phyloP scores from a whole-genome alignment of 306 rosid species.

The Lathyrus aphaca region DNA sequence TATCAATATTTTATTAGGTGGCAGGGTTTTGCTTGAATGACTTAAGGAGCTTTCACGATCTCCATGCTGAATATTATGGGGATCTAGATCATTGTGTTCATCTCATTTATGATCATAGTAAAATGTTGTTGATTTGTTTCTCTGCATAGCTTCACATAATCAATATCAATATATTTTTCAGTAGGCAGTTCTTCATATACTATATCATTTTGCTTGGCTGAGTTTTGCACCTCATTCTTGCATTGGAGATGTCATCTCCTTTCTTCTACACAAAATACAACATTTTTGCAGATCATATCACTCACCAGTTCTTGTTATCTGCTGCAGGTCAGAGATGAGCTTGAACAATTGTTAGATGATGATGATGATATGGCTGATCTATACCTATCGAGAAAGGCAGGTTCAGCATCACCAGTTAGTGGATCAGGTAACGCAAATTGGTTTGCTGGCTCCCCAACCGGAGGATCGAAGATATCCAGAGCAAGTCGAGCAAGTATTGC shows the following conservation, averaged over 20 bases:
- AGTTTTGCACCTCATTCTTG: not conserved
- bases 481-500: slow-evolving; percentile 81
- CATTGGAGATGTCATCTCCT: not conserved
- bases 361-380: slow-evolving; percentile 98
- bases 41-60: not conserved
- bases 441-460: slow-evolving; percentile 77
- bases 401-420: slow-evolving; percentile 72
- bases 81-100: not conserved
- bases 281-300: not conserved
- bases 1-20: not conserved
- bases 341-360: slow-evolving; percentile 90
- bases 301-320: slow-evolving; percentile 44
- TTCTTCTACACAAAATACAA: slow-evolving; percentile 9
- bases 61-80: not conserved
- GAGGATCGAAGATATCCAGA: slow-evolving; percentile 76
- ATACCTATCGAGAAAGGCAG: slow-evolving; percentile 82
- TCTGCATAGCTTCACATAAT: slow-evolving; percentile 15
- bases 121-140: slow-evolving; percentile 2
- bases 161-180: slow-evolving; percentile 8
- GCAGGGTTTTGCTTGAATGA: not conserved
- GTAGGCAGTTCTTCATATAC: not conserved
- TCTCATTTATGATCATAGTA: not conserved
- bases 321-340: slow-evolving; percentile 77
- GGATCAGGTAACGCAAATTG: slow-evolving; percentile 66
- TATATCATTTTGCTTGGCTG: not conserved